Conservation (phyloP, 2,329 filamentous ascomycete species). For the Pseudogymnoascus sp. region DNA sequence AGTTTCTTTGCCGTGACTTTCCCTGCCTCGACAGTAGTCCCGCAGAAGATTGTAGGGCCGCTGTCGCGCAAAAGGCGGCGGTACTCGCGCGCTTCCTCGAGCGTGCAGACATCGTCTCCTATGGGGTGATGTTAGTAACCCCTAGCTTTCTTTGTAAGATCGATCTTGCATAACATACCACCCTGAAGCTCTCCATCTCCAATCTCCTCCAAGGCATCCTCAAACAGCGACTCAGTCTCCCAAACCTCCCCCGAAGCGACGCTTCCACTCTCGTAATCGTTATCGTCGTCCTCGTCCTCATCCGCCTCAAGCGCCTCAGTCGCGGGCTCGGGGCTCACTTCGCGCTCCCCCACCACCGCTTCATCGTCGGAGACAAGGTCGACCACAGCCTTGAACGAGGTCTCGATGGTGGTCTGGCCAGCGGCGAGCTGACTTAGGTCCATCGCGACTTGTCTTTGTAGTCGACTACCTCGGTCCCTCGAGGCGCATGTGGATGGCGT, state of each 20-base stretch:
- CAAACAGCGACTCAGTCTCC: constrained; percentile 41
- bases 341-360: neutral
- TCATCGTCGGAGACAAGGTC: constrained; percentile 19
- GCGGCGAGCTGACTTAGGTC: constrained; percentile 28
- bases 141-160: neutral
- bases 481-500: constrained; percentile 18
- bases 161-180: constrained; percentile 28
- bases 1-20: constrained; percentile 74
- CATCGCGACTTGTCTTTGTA: constrained; percentile 28
- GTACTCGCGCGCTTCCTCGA: constrained; percentile 62
- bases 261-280: constrained; percentile 17
- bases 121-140: constrained; percentile 5
- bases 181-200: constrained; percentile 40
- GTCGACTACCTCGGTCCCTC: constrained; percentile 22
- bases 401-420: constrained; percentile 33
- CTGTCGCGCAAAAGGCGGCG: constrained; percentile 66
- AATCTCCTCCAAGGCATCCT: constrained; percentile 42
- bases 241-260: constrained; percentile 26
- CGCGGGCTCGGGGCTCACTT: neutral
- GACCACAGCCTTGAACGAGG: constrained; percentile 24
- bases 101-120: constrained; percentile 43
- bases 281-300: constrained; percentile 15
- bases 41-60: constrained; percentile 72
- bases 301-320: constrained; percentile 15
- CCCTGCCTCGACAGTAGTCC: constrained; percentile 62